Percentiles rank a stretch among this genome's conserved stretches.
These are phyloP conservation scores for Aspergillus fijiensis DNA, from an alignment of 2,329 filamentous ascomycete species.

Conservation along the genomic window DNA sequence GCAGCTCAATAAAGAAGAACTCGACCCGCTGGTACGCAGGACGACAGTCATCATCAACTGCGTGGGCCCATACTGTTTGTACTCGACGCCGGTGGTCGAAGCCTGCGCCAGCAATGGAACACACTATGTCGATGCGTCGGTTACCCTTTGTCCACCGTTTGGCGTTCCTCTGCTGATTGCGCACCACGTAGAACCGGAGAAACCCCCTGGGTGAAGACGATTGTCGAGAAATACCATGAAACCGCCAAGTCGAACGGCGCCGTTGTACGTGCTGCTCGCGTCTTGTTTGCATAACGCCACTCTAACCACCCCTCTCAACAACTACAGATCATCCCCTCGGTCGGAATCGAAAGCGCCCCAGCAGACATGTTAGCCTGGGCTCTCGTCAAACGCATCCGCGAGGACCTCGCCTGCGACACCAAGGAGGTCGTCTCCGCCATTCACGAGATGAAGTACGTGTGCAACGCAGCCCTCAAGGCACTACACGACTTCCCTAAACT, in stretches of 20 bases:
- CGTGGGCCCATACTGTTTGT: constrained; percentile 63
- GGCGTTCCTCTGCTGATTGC: background rate
- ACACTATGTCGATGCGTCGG: constrained; percentile 64
- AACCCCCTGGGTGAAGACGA: constrained; percentile 62
- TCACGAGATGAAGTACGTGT: constrained; percentile 52
- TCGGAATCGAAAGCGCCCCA: constrained; percentile 62
- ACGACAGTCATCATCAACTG: constrained; percentile 61
- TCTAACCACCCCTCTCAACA: background rate
- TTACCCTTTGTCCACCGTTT: background rate
- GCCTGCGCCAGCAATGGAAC: constrained; percentile 65
- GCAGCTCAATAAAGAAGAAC: constrained; percentile 50
- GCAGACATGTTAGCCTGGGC: constrained; percentile 56
- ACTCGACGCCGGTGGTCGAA: constrained; percentile 64
- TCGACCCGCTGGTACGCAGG: constrained; percentile 54
- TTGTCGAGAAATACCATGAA: constrained; percentile 61
- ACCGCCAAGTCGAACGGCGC: constrained; percentile 60
- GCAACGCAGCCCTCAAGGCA: constrained; percentile 18
- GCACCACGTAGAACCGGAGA: constrained; percentile 55
- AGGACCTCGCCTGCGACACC: constrained; percentile 51
- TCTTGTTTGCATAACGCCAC: background rate
- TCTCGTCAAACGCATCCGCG: constrained; percentile 54
- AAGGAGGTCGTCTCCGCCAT: constrained; percentile 54
- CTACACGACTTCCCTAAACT: constrained; percentile 4
- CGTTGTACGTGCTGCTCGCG: constrained; percentile 48
- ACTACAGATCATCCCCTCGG: constrained; percentile 56